Percentiles rank a stretch among this genome's conserved stretches.
Evolutionary conservation across 2,329 filamentous ascomycete genomes (phyloP).

Genomic region (Penicillium sp.): DNA sequence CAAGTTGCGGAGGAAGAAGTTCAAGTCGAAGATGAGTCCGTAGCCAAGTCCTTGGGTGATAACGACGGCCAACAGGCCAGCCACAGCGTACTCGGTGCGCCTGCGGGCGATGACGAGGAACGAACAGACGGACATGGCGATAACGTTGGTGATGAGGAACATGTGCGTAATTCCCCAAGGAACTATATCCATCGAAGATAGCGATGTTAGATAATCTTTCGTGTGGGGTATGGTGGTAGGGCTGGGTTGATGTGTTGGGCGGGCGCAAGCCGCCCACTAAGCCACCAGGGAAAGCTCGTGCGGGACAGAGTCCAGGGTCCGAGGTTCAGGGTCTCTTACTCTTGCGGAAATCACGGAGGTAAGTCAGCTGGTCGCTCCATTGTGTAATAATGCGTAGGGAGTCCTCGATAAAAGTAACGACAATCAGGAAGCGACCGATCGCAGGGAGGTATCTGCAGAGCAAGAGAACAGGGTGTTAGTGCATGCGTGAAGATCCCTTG

Average conservation of each 20-base stretch:
- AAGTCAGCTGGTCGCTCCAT: conserved; percentile 92
- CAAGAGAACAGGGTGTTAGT: conserved; percentile 36
- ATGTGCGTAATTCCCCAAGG: conserved; percentile 84
- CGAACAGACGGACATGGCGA: conserved; percentile 83
- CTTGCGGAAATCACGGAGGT: conserved; percentile 87
- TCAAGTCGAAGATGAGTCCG: conserved; percentile 96
- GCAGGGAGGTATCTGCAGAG: conserved; percentile 79
- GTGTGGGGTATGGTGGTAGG: neutral
- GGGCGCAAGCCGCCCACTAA: neutral
- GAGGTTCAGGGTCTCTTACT: conserved; percentile 62
- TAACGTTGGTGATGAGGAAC: conserved; percentile 87
- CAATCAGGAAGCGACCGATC: conserved; percentile 95
- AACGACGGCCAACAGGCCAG: conserved; percentile 86
- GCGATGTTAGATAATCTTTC: conserved; percentile 18
- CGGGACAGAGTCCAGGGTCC: conserved; percentile 10
- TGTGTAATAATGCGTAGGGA: conserved; percentile 94
- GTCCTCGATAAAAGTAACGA: conserved; percentile 98
- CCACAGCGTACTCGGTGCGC: conserved; percentile 90
- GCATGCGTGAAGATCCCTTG: conserved; percentile 22
- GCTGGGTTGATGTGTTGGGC: neutral
- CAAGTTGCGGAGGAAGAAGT: conserved; percentile 99
- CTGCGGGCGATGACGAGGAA: conserved; percentile 86
- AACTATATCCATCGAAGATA: conserved; percentile 58
- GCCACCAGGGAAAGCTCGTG: conserved; percentile 3
- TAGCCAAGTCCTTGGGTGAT: conserved; percentile 93